These are phyloP conservation scores for Fonsecaea nubica DNA, from an alignment of 2,329 filamentous ascomycete genomes.

Conservation along the genomic window DNA sequence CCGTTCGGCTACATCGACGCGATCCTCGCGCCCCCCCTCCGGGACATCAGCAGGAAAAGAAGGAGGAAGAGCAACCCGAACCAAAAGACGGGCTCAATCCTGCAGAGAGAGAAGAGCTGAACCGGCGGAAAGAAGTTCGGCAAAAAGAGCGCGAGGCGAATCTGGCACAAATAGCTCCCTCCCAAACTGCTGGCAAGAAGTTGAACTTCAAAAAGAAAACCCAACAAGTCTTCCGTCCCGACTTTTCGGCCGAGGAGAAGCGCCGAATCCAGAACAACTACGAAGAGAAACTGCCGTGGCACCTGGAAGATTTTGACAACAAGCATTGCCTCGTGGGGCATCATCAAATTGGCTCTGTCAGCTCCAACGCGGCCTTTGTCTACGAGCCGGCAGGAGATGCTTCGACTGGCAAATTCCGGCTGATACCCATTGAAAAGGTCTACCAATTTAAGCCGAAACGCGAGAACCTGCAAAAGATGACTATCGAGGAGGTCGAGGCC, in stretches of 20 bases:
- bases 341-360: constrained; percentile 87
- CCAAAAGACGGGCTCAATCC: constrained; percentile 67
- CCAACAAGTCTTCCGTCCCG: constrained; percentile 77
- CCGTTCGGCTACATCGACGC: constrained; percentile 85
- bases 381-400: constrained; percentile 65
- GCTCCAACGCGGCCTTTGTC: constrained; percentile 78
- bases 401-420: constrained; percentile 66
- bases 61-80: constrained; percentile 55
- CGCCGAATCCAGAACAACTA: constrained; percentile 72
- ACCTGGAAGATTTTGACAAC: constrained; percentile 93
- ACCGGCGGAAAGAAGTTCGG: constrained; percentile 66
- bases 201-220: constrained; percentile 77
- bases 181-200: constrained; percentile 71
- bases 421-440: constrained; percentile 94
- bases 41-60: constrained; percentile 45
- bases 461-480: constrained; percentile 77
- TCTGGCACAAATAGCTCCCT: constrained; percentile 89
- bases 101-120: constrained; percentile 47
- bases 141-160: constrained; percentile 87
- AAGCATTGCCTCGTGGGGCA: constrained; percentile 93
- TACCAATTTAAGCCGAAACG: constrained; percentile 85
- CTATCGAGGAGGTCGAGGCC: constrained; percentile 83
- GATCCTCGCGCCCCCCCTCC: constrained; percentile 74
- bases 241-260: constrained; percentile 76
- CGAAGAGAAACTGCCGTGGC: constrained; percentile 95